Conservation (phyloP, 108 stramenopile species). For the Skeletonema costatum region DNA sequence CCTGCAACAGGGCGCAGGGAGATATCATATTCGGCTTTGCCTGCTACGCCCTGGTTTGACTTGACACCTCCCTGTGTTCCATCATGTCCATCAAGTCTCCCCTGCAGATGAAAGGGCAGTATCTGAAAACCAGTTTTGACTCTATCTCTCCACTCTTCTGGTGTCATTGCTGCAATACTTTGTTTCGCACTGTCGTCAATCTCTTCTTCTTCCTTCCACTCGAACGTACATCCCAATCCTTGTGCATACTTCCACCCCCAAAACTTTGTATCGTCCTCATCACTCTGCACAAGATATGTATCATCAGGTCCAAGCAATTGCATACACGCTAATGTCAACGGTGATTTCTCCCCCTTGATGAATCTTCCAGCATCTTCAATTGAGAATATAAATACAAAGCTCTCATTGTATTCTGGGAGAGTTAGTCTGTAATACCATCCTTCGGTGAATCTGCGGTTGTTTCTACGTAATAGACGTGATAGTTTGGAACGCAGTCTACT, state of each 20-base stretch:
- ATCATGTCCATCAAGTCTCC: constrained; percentile 72
- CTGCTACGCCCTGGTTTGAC: constrained; percentile 45
- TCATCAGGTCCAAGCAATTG: constrained; percentile 84
- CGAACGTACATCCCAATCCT: constrained; percentile 79
- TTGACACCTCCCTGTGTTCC: constrained; percentile 69
- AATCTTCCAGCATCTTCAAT: constrained; percentile 78
- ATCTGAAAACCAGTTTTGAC: constrained; percentile 83
- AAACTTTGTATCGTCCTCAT: constrained; percentile 75
- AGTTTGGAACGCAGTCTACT: constrained; percentile 22
- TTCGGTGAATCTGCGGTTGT: constrained; percentile 75
- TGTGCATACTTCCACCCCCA: constrained; percentile 75
- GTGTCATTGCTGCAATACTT: constrained; percentile 43
- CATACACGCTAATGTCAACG: constrained; percentile 65
- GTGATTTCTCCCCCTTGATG: constrained; percentile 34
- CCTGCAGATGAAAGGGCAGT: constrained; percentile 61
- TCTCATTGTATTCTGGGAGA: constrained; percentile 60
- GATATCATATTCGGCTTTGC: constrained; percentile 70
- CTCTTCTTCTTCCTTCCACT: constrained; percentile 34
- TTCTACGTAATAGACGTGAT: constrained; percentile 14
- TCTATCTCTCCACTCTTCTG: constrained; percentile 52
- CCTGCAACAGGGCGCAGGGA: constrained; percentile 63
- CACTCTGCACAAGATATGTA: constrained; percentile 78
- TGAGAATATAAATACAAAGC: constrained; percentile 83
- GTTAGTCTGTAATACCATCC: constrained; percentile 92
- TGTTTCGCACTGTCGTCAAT: neutral